Conservation (phyloP, 768 basidiomycete genomes). For the Saitozyma podzolica region DNA sequence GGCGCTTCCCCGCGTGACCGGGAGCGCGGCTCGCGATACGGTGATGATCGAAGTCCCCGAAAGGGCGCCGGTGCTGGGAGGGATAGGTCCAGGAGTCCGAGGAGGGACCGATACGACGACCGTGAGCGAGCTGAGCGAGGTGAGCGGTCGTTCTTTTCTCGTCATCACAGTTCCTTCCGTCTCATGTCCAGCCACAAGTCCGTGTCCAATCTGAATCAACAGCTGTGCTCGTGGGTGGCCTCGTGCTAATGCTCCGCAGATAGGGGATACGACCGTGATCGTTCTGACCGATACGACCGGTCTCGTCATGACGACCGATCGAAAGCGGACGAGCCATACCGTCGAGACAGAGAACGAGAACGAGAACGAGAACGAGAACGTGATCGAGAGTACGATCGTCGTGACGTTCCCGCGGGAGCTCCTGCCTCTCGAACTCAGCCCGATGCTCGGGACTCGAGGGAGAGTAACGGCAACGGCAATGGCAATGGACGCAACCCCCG, state of each 20-base stretch:
- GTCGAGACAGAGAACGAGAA: no score
- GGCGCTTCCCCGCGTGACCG: slow-evolving; percentile 6
- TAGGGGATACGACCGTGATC: slow-evolving; percentile 12
- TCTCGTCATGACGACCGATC: background rate
- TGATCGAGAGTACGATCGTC: background rate
- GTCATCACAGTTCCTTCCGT: background rate
- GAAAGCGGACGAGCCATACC: background rate
- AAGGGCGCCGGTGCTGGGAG: background rate
- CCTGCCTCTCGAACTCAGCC: background rate
- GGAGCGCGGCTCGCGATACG: slow-evolving; percentile 10
- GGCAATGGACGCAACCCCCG: background rate
- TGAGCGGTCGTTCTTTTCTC: background rate
- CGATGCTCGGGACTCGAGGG: background rate
- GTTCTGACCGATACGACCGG: slow-evolving; percentile 3
- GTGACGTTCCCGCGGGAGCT: background rate
- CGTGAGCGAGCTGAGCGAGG: background rate
- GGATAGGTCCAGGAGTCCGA: background rate
- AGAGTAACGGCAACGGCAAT: background rate
- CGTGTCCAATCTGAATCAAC: background rate
- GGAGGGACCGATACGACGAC: background rate
- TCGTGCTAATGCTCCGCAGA: background rate
- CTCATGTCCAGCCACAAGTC: background rate
- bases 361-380: no score
- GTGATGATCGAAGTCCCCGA: slow-evolving; percentile 1
- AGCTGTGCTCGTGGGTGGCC: background rate